Conservation (phyloP, 2,329 filamentous ascomycete genomes). For the Phyllosticta citribraziliensis region DNA sequence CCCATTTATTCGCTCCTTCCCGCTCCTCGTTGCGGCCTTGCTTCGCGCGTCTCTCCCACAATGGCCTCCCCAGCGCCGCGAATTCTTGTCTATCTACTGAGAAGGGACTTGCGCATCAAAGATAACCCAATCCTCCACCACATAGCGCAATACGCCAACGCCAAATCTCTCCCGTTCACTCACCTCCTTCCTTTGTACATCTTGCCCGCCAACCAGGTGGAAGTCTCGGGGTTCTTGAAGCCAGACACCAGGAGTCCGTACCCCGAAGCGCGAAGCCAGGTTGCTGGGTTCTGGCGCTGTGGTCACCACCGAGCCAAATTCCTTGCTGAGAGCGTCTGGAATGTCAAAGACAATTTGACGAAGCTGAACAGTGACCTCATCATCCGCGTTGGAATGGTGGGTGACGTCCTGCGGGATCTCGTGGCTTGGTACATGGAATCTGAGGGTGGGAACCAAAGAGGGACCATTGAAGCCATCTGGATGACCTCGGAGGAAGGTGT, state of each 20-base stretch:
- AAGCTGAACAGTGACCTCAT: constrained; percentile 47
- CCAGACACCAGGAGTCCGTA: constrained; percentile 47
- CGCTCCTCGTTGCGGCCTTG: background rate
- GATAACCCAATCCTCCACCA: constrained; percentile 67
- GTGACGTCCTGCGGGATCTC: constrained; percentile 50
- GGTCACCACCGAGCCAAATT: constrained; percentile 65
- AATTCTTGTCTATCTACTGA: constrained; percentile 60
- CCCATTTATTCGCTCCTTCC: background rate
- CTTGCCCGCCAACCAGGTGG: constrained; percentile 60
- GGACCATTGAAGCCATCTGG: constrained; percentile 56
- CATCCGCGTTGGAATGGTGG: constrained; percentile 53
- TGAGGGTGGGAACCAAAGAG: constrained; percentile 11
- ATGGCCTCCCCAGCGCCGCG: constrained; percentile 17
- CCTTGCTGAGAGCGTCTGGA: constrained; percentile 62
- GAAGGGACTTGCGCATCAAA: constrained; percentile 60
- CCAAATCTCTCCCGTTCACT: constrained; percentile 33
- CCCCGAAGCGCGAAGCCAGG: constrained; percentile 54
- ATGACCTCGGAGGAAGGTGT: constrained; percentile 61
- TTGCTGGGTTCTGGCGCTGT: constrained; percentile 62
- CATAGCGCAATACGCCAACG: constrained; percentile 32
- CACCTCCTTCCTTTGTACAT: constrained; percentile 65
- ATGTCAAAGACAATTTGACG: constrained; percentile 55
- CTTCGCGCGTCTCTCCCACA: background rate
- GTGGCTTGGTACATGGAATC: constrained; percentile 35
- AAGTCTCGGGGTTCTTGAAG: constrained; percentile 62